phyloP scores from a whole-genome alignment of 805 yeast species.

The Saturnispora bothae region DNA sequence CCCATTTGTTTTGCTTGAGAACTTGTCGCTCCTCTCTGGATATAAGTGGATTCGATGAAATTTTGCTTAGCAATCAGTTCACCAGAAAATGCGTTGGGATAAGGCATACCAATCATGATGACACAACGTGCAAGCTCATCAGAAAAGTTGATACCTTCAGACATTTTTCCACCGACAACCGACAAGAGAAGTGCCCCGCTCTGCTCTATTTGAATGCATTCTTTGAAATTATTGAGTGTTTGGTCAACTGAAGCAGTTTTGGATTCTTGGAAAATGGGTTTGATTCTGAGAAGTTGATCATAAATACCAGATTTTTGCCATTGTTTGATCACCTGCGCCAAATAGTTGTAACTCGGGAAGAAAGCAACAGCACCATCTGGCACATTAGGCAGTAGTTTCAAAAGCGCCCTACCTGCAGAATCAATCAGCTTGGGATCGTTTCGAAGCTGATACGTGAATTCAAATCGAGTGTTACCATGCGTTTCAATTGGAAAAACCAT shows the following conservation, averaged over 20 bases:
- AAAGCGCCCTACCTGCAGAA: conserved; percentile 40
- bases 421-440: conserved; percentile 34
- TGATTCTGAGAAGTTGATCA: conserved; percentile 28
- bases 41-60: conserved; percentile 46
- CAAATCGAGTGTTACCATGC: conserved; percentile 28
- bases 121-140: conserved; percentile 84
- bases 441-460: conserved; percentile 63
- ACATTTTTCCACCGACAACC: conserved; percentile 86
- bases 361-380: conserved; percentile 77
- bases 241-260: conserved; percentile 33
- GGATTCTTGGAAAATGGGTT: conserved; percentile 50
- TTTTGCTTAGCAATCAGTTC: conserved; percentile 65
- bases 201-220: conserved; percentile 25
- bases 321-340: conserved; percentile 35
- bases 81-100: conserved; percentile 74
- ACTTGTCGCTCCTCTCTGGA: conserved; percentile 36
- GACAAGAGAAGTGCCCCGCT: conserved; percentile 64
- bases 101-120: conserved; percentile 80
- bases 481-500: conserved; percentile 43
- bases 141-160: conserved; percentile 89
- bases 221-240: conserved; percentile 41
- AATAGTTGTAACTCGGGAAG: conserved; percentile 74
- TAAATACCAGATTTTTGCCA: conserved; percentile 42
- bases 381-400: conserved; percentile 32
- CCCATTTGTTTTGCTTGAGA: conserved; percentile 38